These are phyloP conservation scores for Chamaecyparis obtusa DNA, from an alignment of 75 land plant genomes.

Conservation along the genomic window DNA sequence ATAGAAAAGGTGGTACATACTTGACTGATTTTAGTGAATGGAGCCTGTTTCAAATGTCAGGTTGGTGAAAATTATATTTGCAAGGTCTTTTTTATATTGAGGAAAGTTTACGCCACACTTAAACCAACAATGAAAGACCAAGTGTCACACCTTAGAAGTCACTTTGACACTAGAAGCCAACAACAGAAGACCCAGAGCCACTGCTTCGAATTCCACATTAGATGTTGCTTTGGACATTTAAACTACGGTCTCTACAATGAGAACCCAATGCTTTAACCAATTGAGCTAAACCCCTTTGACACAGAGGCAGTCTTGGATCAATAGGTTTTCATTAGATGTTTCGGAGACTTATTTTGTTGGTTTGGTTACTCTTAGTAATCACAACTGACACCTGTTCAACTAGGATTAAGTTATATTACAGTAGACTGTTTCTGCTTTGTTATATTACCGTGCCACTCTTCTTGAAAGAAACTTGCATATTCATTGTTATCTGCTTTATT, in stretches of 20 bases:
- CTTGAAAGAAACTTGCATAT: background rate
- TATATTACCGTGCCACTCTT: background rate
- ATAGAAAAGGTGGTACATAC: background rate
- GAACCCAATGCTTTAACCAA: too few species aligned
- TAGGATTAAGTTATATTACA: too few species aligned
- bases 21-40: background rate
- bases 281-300: too few species aligned
- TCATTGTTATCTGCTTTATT: background rate
- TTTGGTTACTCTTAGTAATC: background rate
- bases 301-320: background rate
- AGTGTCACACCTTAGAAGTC: too few species aligned
- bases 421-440: background rate
- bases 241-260: too few species aligned
- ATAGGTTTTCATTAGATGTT: background rate
- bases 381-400: background rate
- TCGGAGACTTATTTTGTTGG: background rate
- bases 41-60: background rate
- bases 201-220: too few species aligned
- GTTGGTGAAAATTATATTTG: background rate
- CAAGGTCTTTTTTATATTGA: background rate
- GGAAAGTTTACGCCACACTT: too few species aligned
- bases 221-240: too few species aligned
- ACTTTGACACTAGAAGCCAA: too few species aligned
- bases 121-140: too few species aligned
- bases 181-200: too few species aligned